Evolutionary conservation across 768 basidiomycete species (phyloP).

Genomic region (Boletus barrowsii): DNA sequence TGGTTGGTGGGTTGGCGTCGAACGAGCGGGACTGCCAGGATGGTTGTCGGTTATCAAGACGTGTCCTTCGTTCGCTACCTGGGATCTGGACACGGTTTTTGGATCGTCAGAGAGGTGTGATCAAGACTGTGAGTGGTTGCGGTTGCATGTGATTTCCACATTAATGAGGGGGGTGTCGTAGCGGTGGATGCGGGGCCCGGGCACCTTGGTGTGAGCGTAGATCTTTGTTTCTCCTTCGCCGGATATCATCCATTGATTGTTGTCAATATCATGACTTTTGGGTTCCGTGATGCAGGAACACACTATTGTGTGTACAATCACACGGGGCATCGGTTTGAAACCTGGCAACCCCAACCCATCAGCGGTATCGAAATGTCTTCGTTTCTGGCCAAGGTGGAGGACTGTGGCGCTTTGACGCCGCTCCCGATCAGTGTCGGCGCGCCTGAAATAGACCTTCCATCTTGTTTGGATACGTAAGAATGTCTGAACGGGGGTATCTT

Average conservation of each 20-base stretch:
- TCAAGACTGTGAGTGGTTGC: too few relatives aligned
- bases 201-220: neutral
- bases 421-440: slow-evolving; percentile 3
- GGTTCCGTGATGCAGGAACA: neutral
- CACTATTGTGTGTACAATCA: neutral
- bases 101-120: neutral
- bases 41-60: neutral
- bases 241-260: slow-evolving; percentile 1
- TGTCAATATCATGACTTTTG: neutral
- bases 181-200: neutral
- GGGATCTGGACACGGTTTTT: neutral
- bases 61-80: neutral
- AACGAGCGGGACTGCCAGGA: neutral
- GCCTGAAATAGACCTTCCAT: slow-evolving; percentile 2
- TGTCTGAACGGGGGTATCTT: neutral
- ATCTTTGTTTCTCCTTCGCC: neutral
- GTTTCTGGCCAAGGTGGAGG: neutral
- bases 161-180: neutral
- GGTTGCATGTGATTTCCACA: neutral
- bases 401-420: neutral
- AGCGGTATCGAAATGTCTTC: neutral
- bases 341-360: neutral
- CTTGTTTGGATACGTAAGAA: slow-evolving; percentile 7
- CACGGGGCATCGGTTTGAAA: neutral
- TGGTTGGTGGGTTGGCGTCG: neutral